Conservation (phyloP, 2,329 filamentous ascomycete genomes). For the Niveomyces coronatus region DNA sequence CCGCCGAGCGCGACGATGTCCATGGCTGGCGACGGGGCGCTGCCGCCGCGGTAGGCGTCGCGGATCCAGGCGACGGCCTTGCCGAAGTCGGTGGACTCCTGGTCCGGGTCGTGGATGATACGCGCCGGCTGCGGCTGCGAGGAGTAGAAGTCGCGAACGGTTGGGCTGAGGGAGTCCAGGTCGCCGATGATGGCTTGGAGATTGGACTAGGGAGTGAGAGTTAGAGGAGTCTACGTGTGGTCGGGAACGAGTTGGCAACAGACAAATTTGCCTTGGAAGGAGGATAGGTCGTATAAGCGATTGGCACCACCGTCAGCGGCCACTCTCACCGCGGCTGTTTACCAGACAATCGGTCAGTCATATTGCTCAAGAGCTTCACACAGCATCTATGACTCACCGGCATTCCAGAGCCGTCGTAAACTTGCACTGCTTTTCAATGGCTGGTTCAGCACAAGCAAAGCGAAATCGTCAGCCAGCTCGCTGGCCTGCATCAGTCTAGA, state of each 20-base stretch:
- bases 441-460: slow-evolving; percentile 42
- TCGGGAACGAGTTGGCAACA: slow-evolving; percentile 10
- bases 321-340: slow-evolving; percentile 52
- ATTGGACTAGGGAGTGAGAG: slow-evolving; percentile 32
- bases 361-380: no score
- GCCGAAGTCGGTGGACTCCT: slow-evolving; percentile 83
- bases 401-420: slow-evolving; percentile 40
- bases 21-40: no score
- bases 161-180: slow-evolving; percentile 66
- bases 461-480: slow-evolving; percentile 25
- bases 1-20: slow-evolving; percentile 78
- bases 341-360: no score
- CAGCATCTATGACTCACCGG: no score
- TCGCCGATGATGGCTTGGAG: slow-evolving; percentile 77
- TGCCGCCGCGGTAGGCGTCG: slow-evolving; percentile 17
- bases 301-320: slow-evolving; percentile 93
- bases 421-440: slow-evolving; percentile 35
- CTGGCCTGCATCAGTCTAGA: slow-evolving; percentile 26
- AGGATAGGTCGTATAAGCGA: slow-evolving; percentile 44
- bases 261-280: slow-evolving; percentile 33
- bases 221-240: neutral
- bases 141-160: slow-evolving; percentile 57
- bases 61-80: slow-evolving; percentile 63
- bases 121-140: slow-evolving; percentile 37
- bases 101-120: slow-evolving; percentile 64